Evolutionary conservation across 257 asterid genomes (phyloP).

Genomic region (Gardenia jasminoides): DNA sequence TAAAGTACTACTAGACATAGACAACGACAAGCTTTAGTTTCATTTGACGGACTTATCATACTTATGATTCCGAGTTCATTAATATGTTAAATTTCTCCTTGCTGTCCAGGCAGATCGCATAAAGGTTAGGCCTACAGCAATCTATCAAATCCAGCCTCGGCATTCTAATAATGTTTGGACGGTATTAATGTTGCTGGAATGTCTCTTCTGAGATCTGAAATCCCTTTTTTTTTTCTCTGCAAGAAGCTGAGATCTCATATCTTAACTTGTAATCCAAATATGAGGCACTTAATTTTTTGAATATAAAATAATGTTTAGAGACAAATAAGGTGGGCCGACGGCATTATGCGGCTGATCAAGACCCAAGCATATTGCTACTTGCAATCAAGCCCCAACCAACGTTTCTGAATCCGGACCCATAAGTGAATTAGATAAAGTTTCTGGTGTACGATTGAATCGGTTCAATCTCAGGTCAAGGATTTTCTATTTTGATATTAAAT

Average conservation of each 20-base stretch:
- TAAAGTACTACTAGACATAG: too few species aligned
- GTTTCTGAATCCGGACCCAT: too few species aligned
- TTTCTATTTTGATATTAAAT: too few species aligned
- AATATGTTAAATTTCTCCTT: neutral
- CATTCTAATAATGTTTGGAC: neutral
- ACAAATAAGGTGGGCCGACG: neutral
- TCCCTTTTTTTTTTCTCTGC: neutral
- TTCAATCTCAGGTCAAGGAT: too few species aligned
- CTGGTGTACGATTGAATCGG: too few species aligned
- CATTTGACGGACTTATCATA: neutral
- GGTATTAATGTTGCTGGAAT: neutral
- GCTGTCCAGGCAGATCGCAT: neutral
- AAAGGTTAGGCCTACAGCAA: neutral
- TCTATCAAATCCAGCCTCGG: neutral
- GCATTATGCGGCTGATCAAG: neutral
- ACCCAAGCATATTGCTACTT: neutral
- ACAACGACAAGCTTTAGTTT: too few species aligned
- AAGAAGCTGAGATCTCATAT: slow-evolving; percentile 1
- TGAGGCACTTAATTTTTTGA: neutral
- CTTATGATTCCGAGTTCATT: neutral
- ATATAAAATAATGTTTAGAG: neutral
- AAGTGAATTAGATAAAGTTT: too few species aligned
- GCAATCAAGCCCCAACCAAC: neutral
- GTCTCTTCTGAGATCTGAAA: neutral
- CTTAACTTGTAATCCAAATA: neutral